phyloP scores from a whole-genome alignment of 78 protist genomes.

The Cyanophora paradoxa region DNA sequence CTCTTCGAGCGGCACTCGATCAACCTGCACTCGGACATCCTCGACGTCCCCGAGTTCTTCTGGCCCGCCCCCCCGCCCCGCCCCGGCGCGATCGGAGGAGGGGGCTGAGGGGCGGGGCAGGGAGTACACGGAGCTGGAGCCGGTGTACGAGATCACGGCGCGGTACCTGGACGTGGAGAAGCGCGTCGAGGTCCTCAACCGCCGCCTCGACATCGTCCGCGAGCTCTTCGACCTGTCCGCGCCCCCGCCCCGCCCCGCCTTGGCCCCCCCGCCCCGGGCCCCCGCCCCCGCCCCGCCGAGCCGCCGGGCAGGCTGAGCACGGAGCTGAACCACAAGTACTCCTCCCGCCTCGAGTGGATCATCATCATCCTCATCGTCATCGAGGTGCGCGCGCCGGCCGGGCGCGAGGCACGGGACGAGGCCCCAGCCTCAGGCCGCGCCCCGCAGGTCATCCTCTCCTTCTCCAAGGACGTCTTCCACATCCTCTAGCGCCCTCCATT shows the following conservation, averaged over 20 bases:
- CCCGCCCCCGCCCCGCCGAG: neutral
- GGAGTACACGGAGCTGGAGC: neutral
- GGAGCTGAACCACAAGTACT: neutral
- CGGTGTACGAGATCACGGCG: neutral
- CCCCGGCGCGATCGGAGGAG: no score
- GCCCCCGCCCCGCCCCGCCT: no score
- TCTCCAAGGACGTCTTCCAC: no score
- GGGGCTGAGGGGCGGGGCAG: no score
- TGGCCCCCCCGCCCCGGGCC: no score
- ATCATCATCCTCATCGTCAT: slow-evolving; percentile 6
- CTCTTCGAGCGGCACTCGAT: neutral
- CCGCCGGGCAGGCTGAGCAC: no score
- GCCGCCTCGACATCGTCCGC: slow-evolving; percentile 2
- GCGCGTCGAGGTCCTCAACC: slow-evolving; percentile 8
- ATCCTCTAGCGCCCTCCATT: no score
- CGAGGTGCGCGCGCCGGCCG: no score
- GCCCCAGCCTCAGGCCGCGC: no score
- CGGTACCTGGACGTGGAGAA: neutral
- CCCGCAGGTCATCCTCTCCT: no score
- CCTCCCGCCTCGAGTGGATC: neutral
- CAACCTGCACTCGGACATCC: slow-evolving; percentile 20
- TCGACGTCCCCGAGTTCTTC: neutral
- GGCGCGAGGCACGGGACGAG: no score
- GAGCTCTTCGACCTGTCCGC: slow-evolving; percentile 18
- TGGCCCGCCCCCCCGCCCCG: neutral